Evolutionary conservation across 1,139 yeast species (phyloP), one percentile per base, ranked within the genome.

Genomic region (Candida sanyaensis): DNA sequence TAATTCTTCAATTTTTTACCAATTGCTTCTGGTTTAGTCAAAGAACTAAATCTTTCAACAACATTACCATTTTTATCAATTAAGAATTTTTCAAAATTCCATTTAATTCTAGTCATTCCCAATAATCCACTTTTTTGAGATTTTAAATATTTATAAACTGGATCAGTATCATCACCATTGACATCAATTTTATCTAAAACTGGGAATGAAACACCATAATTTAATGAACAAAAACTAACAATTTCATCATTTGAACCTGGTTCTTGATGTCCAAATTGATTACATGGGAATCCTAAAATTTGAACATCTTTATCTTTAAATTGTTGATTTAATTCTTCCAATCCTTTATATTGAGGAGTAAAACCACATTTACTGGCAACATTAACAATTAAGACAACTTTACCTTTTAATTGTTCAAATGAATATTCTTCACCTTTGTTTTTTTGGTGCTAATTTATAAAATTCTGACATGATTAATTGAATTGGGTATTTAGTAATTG

Each of bases 321-420:
- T 66, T 88, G 84, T 61, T 88, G 77, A 78, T 92, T 85, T 54
- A 93, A 73, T 55, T 78, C 86, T 73, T 93, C 97, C 51, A 93
- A 78, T 53, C 86, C 97, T 60, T 69, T 69, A 60, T 77, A 76
- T 72, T 92, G 95, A 63, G 95, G 97, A 52, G 90, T 87, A 59
- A 89, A 86, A 59, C 89, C 88, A 50, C 93, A 89, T 73, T 89
- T 92, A 65, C 92, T 89, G 55, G 97, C 93, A 37, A 97, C 98
- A 66, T 93, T 93, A 57, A 93, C 96, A 56, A 93, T 80, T 44
- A 93, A 69, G 21, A 93, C 97, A 43, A 89, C 97, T 66, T 93
- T 90, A 40, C 97, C 97, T 67, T 89, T 80, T 52, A 91, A 73
- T 55, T 86, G 77, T 37, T 71, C 61, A 64, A 93, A 87, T 40